These are phyloP conservation scores for Candida tropicalis DNA, from an alignment of 1,139 yeast species.

Conservation along the genomic window DNA sequence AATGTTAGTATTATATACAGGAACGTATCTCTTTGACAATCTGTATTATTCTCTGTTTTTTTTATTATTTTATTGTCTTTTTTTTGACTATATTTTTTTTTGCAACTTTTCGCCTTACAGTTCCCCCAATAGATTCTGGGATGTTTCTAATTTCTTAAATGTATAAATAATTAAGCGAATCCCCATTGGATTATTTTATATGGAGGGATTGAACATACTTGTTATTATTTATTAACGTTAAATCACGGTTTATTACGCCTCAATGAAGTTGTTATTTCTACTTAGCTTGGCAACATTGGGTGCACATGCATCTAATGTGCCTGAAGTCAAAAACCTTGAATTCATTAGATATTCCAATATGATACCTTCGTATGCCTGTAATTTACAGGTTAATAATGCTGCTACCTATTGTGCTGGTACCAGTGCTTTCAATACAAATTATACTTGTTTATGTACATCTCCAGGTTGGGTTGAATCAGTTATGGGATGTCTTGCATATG, in stretches of 20 bases:
- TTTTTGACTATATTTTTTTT: background rate
- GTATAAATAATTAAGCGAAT: background rate
- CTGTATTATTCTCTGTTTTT: background rate
- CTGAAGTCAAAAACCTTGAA: slow-evolving; percentile 6
- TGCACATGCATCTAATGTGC: slow-evolving; percentile 10
- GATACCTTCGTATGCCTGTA: slow-evolving; percentile 21
- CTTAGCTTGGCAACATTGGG: slow-evolving; percentile 1
- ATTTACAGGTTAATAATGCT: slow-evolving; percentile 15
- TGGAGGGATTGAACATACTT: background rate
- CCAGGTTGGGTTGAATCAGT: slow-evolving; percentile 19
- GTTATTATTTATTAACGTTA: too few species aligned
- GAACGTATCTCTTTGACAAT: too few species aligned
- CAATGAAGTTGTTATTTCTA: slow-evolving; percentile 1
- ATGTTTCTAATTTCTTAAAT: background rate
- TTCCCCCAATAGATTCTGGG: background rate
- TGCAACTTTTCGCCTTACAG: background rate
- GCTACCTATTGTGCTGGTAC: slow-evolving; percentile 19
- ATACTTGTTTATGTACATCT: slow-evolving; percentile 17
- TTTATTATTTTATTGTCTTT: background rate
- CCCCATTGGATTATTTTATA: background rate
- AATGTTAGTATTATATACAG: background rate
- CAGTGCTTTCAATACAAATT: slow-evolving; percentile 7
- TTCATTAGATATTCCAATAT: slow-evolving; percentile 7
- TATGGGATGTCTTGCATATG: slow-evolving; percentile 19
- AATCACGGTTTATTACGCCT: background rate